Percentiles rank a stretch among this genome's conserved stretches.
These are phyloP conservation scores for Chaetothyriales sp. DNA, from an alignment of 2,329 filamentous ascomycete species.

Conservation along the genomic window DNA sequence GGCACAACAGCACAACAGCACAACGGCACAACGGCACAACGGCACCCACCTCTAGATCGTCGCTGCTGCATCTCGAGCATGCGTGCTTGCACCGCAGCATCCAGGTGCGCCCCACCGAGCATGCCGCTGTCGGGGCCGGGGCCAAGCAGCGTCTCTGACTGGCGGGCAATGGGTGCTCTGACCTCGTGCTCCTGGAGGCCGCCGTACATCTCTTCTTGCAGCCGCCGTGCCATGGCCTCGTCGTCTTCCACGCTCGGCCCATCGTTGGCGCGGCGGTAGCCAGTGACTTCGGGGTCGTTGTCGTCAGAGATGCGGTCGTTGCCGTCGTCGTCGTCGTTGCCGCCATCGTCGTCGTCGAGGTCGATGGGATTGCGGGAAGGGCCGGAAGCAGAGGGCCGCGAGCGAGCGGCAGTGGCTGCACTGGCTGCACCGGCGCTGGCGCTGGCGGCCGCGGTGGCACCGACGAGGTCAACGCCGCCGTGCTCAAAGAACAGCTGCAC, in stretches of 20 bases:
- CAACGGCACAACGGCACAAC: neutral
- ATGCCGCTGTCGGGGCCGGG: constrained; percentile 41
- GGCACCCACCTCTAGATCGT: constrained; percentile 21
- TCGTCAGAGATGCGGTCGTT: constrained; percentile 37
- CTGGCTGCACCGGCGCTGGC: constrained; percentile 1
- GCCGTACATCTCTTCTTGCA: constrained; percentile 83
- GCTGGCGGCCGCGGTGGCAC: constrained; percentile 32
- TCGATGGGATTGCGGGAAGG: constrained; percentile 39
- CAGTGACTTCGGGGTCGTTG: constrained; percentile 28
- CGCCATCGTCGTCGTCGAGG: constrained; percentile 63
- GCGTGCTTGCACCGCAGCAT: constrained; percentile 49
- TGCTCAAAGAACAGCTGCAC: constrained; percentile 85
- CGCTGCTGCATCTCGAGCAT: constrained; percentile 36
- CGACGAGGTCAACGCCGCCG: constrained; percentile 49
- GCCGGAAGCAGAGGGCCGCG: constrained; percentile 3
- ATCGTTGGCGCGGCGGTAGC: constrained; percentile 20
- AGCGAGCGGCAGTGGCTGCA: constrained; percentile 1
- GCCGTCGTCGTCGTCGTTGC: constrained; percentile 64
- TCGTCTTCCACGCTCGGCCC: constrained; percentile 55
- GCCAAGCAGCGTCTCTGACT: constrained; percentile 79
- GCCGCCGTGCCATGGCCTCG: constrained; percentile 78
- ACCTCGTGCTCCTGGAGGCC: constrained; percentile 45
- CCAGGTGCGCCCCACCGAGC: constrained; percentile 37
- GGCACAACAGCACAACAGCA: neutral
- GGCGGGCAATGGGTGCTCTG: constrained; percentile 78